phyloP scores from a whole-genome alignment of 2,329 filamentous ascomycete genomes.

The Cercospora brassicicola region DNA sequence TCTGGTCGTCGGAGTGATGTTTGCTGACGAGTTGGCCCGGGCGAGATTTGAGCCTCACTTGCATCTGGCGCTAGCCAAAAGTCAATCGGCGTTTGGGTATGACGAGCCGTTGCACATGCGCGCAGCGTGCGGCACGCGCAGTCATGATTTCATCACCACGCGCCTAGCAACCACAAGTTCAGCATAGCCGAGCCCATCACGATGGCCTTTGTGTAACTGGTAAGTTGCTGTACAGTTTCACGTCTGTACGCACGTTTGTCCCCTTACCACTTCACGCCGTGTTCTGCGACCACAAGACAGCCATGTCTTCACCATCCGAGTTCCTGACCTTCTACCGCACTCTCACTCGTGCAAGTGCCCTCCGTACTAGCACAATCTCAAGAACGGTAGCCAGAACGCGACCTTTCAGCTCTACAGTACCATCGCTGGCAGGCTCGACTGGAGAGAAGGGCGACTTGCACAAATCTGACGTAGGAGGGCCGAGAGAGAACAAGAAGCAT shows the following conservation, averaged over 20 bases:
- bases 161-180: slow-evolving; percentile 2
- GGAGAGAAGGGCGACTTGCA: slow-evolving; percentile 14
- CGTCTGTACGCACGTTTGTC: background rate
- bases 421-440: slow-evolving; percentile 11
- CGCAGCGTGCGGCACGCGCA: background rate
- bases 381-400: slow-evolving; percentile 2
- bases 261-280: background rate
- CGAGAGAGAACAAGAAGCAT: slow-evolving; percentile 27
- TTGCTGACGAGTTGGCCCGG: background rate
- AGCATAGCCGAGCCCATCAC: background rate
- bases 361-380: background rate
- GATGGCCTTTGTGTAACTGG: background rate
- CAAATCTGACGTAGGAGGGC: slow-evolving; percentile 24
- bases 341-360: slow-evolving; percentile 2
- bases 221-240: background rate
- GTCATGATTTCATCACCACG: slow-evolving; percentile 8
- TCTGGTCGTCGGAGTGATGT: background rate
- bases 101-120: slow-evolving; percentile 4
- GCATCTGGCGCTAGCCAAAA: slow-evolving; percentile 1
- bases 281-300: slow-evolving; percentile 10
- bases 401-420: slow-evolving; percentile 19
- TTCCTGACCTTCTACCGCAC: slow-evolving; percentile 44
- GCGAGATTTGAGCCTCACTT: slow-evolving; percentile 2
- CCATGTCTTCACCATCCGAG: slow-evolving; percentile 39
- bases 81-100: slow-evolving; percentile 1